These are phyloP conservation scores for Filosporella fistucella DNA, from an alignment of 495 filamentous ascomycete genomes.

Conservation along the genomic window DNA sequence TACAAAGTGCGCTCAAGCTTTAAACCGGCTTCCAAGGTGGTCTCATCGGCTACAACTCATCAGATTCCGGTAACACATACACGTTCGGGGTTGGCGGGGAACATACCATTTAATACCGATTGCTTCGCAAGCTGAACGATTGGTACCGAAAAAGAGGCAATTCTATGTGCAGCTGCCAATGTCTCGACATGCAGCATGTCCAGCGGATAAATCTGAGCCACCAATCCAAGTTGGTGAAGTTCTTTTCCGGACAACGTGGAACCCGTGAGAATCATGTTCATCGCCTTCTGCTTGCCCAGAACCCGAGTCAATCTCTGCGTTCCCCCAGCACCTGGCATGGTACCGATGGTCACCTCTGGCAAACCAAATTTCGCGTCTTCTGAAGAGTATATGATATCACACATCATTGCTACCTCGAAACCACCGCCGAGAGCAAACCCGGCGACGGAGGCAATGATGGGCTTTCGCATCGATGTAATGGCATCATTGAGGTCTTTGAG, in stretches of 20 bases:
- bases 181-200: constrained; percentile 14
- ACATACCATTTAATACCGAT: constrained; percentile 23
- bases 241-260: background rate
- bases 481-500: constrained; percentile 31
- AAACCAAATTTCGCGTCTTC: constrained; percentile 28
- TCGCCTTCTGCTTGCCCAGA: constrained; percentile 32
- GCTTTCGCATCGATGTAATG: constrained; percentile 18
- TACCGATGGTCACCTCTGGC: constrained; percentile 38
- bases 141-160: constrained; percentile 21
- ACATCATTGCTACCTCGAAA: constrained; percentile 20
- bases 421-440: constrained; percentile 13
- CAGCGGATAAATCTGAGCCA: constrained; percentile 14
- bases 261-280: constrained; percentile 7
- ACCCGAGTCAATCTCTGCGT: constrained; percentile 35
- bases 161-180: constrained; percentile 11
- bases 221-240: constrained; percentile 13
- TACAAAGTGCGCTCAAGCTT: constrained; percentile 6
- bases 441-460: constrained; percentile 4
- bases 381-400: constrained; percentile 36
- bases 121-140: constrained; percentile 24
- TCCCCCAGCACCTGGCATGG: constrained; percentile 38
- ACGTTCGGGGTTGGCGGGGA: background rate
- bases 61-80: background rate
- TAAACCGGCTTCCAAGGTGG: background rate
- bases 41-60: background rate